Evolutionary conservation across 495 filamentous ascomycete species (phyloP), one percentile per base, ranked within the genome.

Genomic region (Parathielavia appendiculata): DNA sequence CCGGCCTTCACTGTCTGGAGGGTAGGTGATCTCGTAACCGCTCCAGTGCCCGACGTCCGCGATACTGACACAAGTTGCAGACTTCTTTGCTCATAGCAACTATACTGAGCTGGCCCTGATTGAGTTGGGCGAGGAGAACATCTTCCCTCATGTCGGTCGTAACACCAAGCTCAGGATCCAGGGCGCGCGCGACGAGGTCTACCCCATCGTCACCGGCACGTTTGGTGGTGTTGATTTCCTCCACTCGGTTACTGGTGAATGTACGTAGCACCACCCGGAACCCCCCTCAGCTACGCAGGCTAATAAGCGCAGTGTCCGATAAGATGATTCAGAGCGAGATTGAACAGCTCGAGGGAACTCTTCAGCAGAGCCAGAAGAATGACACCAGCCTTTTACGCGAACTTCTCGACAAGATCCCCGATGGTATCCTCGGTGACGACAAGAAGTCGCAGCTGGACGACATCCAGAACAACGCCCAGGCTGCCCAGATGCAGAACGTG

Each of bases 21-120:
- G 78, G 77, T 80, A 75, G 56, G 69, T 35, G 36, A 14, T 35
- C 20, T 20, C 23, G 49, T 12, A 5, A 19, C 10, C 38, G 20
- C 1, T 32, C 26, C 26, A 6, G 14, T 1, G 14, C 22, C 32
- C 16, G 43, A 12, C 32, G 3, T 39, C 36, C 41, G 43, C 48
- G 14, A 39, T 41, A 26, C 51, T 61, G 20, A 60, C 43, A 5
- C 11, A 2, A 13, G 4, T 5, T 51, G 14, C 51, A 78, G 91
- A 96, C 66, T 96, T 83, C 73, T 86, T 90, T 16, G 91, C 91
- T 41, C 91, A 95, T 70, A 93, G 89, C 56, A 96, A 96, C 74
- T 96, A 95, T 67, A 81, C 76, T 0, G 91, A 96, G 67, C 82
- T 96, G 32, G 88, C 86, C 43, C 77, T 96, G 36, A 89, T 91